Conservation (phyloP, 768 basidiomycete genomes). For the Pleurotus djamor region DNA sequence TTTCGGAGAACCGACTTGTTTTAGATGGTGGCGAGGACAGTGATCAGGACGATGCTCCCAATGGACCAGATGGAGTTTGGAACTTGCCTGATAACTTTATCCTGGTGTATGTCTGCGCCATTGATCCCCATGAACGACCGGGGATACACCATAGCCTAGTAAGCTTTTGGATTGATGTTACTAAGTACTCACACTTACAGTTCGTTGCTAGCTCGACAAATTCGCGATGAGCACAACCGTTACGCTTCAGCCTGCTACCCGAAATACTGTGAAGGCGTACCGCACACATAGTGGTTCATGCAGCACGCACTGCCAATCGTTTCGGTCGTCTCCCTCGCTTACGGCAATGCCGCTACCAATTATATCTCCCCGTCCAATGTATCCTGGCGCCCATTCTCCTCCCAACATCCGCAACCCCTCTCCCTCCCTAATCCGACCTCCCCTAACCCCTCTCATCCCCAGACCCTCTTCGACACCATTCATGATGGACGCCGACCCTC, state of each 20-base stretch:
- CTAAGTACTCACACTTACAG: background rate
- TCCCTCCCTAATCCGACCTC: slow-evolving; percentile 22
- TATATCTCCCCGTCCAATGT: slow-evolving; percentile 19
- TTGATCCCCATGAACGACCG: slow-evolving; percentile 64
- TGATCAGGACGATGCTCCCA: slow-evolving; percentile 20
- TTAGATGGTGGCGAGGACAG: slow-evolving; percentile 31
- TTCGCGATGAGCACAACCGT: slow-evolving; percentile 77
- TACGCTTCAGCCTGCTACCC: slow-evolving; percentile 41
- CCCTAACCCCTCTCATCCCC: slow-evolving; percentile 13
- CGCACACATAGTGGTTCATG: background rate
- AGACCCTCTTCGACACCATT: slow-evolving; percentile 22
- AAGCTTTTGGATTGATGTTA: slow-evolving; percentile 20
- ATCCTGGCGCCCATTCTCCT: slow-evolving; percentile 17
- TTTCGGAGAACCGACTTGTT: slow-evolving; percentile 49
- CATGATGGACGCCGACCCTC: slow-evolving; percentile 6
- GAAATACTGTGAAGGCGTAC: slow-evolving; percentile 27
- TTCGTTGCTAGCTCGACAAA: slow-evolving; percentile 58
- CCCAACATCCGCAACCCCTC: slow-evolving; percentile 14
- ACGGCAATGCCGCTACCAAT: slow-evolving; percentile 8
- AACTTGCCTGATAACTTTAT: slow-evolving; percentile 69
- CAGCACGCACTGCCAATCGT: slow-evolving; percentile 15
- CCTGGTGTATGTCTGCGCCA: slow-evolving; percentile 68
- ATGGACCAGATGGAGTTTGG: slow-evolving; percentile 41
- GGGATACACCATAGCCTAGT: slow-evolving; percentile 65
- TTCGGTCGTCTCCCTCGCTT: slow-evolving; percentile 16